These are phyloP conservation scores for Xylaria scruposa DNA, from an alignment of 495 filamentous ascomycete genomes.

Conservation along the genomic window DNA sequence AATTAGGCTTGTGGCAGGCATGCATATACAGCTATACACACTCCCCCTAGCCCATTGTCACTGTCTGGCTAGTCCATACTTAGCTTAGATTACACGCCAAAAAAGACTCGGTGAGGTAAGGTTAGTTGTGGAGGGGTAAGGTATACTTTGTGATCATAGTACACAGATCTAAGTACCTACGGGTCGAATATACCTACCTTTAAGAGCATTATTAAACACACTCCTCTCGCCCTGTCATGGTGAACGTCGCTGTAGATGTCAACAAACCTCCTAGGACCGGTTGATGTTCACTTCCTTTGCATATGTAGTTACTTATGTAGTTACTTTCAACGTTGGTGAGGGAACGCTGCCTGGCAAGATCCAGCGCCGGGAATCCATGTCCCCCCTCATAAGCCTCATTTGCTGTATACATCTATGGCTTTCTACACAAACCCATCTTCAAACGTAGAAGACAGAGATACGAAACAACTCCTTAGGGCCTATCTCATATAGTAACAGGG, in stretches of 20 bases:
- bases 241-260: not conserved
- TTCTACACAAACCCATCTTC: not conserved
- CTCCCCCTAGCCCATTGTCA: not conserved
- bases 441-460: not conserved
- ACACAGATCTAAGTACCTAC: too few species aligned
- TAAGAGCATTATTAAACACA: not conserved
- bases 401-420: not conserved
- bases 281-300: not conserved
- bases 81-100: not conserved
- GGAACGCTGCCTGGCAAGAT: not conserved
- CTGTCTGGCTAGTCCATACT: conserved; percentile 1
- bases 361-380: not conserved
- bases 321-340: not conserved
- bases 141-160: too few species aligned
- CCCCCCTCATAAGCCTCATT: not conserved
- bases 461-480: not conserved
- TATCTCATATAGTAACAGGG: not conserved
- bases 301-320: not conserved
- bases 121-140: not conserved
- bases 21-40: not conserved
- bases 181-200: not conserved
- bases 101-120: not conserved
- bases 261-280: not conserved
- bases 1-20: not conserved
- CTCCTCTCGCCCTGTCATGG: not conserved